phyloP scores from a whole-genome alignment of 176 grass and related monocot species.

The Oryza meridionalis region DNA sequence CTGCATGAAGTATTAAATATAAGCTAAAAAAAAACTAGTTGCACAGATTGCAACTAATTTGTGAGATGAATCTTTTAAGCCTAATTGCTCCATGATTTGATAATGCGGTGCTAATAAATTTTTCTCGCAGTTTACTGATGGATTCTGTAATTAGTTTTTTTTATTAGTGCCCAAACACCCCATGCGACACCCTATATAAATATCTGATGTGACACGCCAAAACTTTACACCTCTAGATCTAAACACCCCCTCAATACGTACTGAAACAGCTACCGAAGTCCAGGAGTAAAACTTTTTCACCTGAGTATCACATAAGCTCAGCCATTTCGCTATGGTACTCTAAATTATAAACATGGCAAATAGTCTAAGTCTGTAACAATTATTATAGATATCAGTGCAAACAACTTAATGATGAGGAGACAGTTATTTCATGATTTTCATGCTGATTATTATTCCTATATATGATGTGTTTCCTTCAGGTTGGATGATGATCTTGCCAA shows the following conservation, averaged over 20 bases:
- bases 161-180: too few species aligned
- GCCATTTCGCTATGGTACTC: neutral
- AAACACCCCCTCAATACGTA: neutral
- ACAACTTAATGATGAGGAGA: neutral
- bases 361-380: conserved; percentile 3
- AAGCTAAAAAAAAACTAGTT: too few species aligned
- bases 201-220: too few species aligned
- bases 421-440: neutral
- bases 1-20: too few species aligned
- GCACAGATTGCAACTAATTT: too few species aligned
- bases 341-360: neutral
- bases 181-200: too few species aligned
- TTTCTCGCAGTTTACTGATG: too few species aligned
- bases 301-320: neutral
- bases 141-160: too few species aligned
- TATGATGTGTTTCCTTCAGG: conserved; percentile 37
- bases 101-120: too few species aligned
- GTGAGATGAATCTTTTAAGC: too few species aligned
- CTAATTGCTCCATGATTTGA: too few species aligned
- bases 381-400: neutral
- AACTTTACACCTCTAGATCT: too few species aligned
- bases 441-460: neutral
- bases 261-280: neutral
- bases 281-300: neutral
- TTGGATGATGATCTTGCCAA: conserved; percentile 43